Conservation (phyloP, 2,329 filamentous ascomycete genomes). For the Phialemoniopsis sp. region DNA sequence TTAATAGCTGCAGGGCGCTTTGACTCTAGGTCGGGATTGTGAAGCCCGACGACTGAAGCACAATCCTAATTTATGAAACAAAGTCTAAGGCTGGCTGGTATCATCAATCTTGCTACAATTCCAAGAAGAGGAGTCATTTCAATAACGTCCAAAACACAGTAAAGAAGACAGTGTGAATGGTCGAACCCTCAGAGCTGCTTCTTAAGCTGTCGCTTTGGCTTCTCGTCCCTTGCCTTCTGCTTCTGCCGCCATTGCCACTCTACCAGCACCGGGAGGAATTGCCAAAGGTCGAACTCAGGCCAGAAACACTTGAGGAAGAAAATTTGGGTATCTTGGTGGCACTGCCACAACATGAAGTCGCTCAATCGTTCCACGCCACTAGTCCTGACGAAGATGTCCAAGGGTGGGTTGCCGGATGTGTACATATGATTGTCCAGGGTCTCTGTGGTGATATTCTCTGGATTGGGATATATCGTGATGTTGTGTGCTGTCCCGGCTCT, state of each 20-base stretch:
- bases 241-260: slow-evolving; percentile 77
- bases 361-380: slow-evolving; percentile 90
- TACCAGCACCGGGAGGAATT: slow-evolving; percentile 86
- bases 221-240: slow-evolving; percentile 48
- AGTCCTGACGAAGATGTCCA: slow-evolving; percentile 88
- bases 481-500: slow-evolving; percentile 24
- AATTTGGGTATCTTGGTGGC: slow-evolving; percentile 86
- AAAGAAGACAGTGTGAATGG: too few relatives aligned
- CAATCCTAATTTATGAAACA: too few relatives aligned
- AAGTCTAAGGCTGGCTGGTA: too few relatives aligned
- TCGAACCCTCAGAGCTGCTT: slow-evolving; percentile 7
- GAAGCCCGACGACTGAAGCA: too few relatives aligned
- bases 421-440: slow-evolving; percentile 85
- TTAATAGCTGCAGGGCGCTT: too few relatives aligned
- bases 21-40: too few relatives aligned
- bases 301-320: slow-evolving; percentile 90
- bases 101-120: too few relatives aligned
- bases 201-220: slow-evolving; percentile 29
- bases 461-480: slow-evolving; percentile 55
- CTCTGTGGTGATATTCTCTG: slow-evolving; percentile 80
- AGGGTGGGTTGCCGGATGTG: slow-evolving; percentile 77
- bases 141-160: too few relatives aligned
- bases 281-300: slow-evolving; percentile 94
- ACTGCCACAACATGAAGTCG: slow-evolving; percentile 99
- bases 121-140: too few relatives aligned